Evolutionary conservation across 1,284 basidiomycete species (phyloP).

Genomic region (Boletus mariae): DNA sequence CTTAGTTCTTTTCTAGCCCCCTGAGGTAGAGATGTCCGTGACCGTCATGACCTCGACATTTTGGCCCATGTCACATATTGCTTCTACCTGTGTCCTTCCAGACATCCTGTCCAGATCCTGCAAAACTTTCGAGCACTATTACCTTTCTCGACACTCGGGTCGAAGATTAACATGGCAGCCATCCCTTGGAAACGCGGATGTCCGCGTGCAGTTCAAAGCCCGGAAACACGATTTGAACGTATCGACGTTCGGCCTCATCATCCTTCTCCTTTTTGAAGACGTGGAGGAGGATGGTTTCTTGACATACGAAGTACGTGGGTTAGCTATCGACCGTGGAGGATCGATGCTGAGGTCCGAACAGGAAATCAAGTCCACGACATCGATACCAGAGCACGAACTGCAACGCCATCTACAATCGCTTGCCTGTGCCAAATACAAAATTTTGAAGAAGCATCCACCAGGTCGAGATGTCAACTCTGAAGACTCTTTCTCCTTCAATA

Average conservation of each 20-base stretch:
- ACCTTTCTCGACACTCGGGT: slow-evolving; percentile 86
- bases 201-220: slow-evolving; percentile 79
- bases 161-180: slow-evolving; percentile 93
- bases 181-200: slow-evolving; percentile 89
- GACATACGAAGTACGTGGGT: slow-evolving; percentile 61
- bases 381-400: slow-evolving; percentile 76
- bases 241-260: slow-evolving; percentile 85
- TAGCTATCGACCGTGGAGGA: neutral
- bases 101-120: slow-evolving; percentile 59
- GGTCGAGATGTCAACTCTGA: slow-evolving; percentile 73
- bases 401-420: slow-evolving; percentile 92
- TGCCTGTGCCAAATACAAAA: slow-evolving; percentile 95
- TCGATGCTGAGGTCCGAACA: slow-evolving; percentile 25
- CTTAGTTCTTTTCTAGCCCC: slow-evolving; percentile 42
- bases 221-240: slow-evolving; percentile 90
- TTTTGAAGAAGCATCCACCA: slow-evolving; percentile 89
- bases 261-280: slow-evolving; percentile 86
- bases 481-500: slow-evolving; percentile 91
- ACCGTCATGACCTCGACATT: slow-evolving; percentile 91
- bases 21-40: slow-evolving; percentile 78
- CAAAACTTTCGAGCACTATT: slow-evolving; percentile 86
- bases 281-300: slow-evolving; percentile 65
- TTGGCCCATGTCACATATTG: slow-evolving; percentile 79
- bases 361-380: slow-evolving; percentile 71
- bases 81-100: slow-evolving; percentile 67